Conservation (phyloP, 805 yeast genomes). For the Scheffersomyces amazonensis region DNA sequence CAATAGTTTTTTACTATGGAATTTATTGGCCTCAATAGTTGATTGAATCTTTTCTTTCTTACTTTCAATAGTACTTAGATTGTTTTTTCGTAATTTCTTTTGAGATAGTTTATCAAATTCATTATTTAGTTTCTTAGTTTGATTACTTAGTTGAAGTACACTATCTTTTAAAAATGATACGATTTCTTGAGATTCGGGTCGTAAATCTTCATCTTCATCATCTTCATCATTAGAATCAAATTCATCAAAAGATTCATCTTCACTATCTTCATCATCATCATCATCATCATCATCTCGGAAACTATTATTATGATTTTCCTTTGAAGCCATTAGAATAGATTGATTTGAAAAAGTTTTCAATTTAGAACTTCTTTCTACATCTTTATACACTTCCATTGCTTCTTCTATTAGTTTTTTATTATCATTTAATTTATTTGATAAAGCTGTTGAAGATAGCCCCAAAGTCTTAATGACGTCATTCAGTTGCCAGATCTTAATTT, state of each 20-base stretch:
- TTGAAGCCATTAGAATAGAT: slow-evolving; percentile 42
- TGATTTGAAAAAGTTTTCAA: slow-evolving; percentile 45
- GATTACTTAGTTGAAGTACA: slow-evolving; percentile 29
- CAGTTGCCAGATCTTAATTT: slow-evolving; percentile 45
- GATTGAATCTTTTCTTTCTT: slow-evolving; percentile 39
- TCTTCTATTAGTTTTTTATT: slow-evolving; percentile 40
- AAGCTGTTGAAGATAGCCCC: slow-evolving; percentile 10
- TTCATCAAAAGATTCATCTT: slow-evolving; percentile 7
- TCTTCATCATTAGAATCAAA: slow-evolving; percentile 17
- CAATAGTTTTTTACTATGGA: slow-evolving; percentile 36
- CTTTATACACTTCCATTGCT: slow-evolving; percentile 45
- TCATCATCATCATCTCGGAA: slow-evolving; percentile 6
- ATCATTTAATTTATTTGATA: slow-evolving; percentile 26
- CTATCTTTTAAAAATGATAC: slow-evolving; percentile 29
- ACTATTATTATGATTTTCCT: slow-evolving; percentile 13
- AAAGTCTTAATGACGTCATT: slow-evolving; percentile 27
- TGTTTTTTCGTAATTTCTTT: slow-evolving; percentile 38
- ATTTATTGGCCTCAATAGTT: slow-evolving; percentile 27
- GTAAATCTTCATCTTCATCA: slow-evolving; percentile 24
- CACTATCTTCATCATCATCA: slow-evolving; percentile 8
- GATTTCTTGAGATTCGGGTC: slow-evolving; percentile 33
- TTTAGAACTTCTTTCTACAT: slow-evolving; percentile 40
- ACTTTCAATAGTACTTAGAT: slow-evolving; percentile 31
- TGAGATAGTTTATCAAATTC: slow-evolving; percentile 40
- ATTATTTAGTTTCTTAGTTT: slow-evolving; percentile 32